phyloP scores from a whole-genome alignment of 441 rosid species.

The Rhodomyrtus psidioides region DNA sequence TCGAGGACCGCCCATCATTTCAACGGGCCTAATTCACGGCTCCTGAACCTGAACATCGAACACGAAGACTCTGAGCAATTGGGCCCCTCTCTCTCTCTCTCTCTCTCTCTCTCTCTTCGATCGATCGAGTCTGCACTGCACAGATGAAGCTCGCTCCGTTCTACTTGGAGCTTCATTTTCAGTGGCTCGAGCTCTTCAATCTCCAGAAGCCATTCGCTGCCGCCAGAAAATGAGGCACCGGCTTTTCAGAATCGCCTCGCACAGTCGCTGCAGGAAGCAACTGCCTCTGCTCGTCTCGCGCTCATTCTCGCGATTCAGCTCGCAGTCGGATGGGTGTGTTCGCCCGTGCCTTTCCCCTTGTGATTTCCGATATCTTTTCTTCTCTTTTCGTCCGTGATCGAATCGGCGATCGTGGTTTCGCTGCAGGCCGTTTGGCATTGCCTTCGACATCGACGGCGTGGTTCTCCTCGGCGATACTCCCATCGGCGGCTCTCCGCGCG shows the following conservation, averaged over 20 bases:
- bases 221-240: neutral
- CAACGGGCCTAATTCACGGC: neutral
- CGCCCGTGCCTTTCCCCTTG: neutral
- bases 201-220: neutral
- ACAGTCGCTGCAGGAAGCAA: neutral
- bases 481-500: constrained; percentile 53
- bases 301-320: constrained; percentile 15
- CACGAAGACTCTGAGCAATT: neutral
- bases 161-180: neutral
- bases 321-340: constrained; percentile 16
- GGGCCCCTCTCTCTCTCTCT: neutral
- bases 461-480: constrained; percentile 59
- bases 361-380: neutral
- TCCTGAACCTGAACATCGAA: neutral
- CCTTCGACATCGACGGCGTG: constrained; percentile 79
- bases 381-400: neutral
- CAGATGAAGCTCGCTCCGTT: neutral
- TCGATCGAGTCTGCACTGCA: neutral
- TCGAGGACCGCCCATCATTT: neutral
- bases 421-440: constrained; percentile 51
- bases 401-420: neutral
- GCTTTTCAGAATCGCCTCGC: neutral
- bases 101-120: neutral
- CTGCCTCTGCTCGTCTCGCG: constrained; percentile 5
- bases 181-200: neutral